These are phyloP conservation scores for Xylaria multiplex DNA, from an alignment of 2,329 filamentous ascomycete genomes.

Conservation along the genomic window DNA sequence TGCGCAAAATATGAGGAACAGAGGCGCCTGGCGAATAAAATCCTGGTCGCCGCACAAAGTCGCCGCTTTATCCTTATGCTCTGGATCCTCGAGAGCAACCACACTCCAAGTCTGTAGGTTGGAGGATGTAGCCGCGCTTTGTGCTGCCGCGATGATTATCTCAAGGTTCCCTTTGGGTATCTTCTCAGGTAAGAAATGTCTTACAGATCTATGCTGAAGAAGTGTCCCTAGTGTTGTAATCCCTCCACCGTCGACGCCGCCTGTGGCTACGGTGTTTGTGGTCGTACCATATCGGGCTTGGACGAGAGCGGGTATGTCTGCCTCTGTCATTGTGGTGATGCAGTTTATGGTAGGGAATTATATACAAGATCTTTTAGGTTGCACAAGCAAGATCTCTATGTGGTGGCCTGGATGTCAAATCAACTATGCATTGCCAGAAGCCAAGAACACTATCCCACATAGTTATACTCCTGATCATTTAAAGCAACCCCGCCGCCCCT, in stretches of 20 bases:
- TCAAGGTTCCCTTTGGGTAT: conserved; percentile 45
- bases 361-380: not conserved
- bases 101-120: conserved; percentile 51
- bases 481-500: conserved; percentile 7
- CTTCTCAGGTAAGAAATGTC: conserved; percentile 42
- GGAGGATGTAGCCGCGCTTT: conserved; percentile 50
- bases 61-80: conserved; percentile 45
- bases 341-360: not conserved
- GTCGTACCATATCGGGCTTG: conserved; percentile 39
- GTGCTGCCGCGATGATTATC: conserved; percentile 47
- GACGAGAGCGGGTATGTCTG: conserved; percentile 36
- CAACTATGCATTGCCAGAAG: not conserved
- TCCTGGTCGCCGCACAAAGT: conserved; percentile 46
- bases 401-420: not conserved
- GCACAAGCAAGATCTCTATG: not conserved
- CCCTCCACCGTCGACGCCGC: not conserved
- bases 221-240: conserved; percentile 43
- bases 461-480: not conserved
- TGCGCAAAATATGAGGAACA: conserved; percentile 50
- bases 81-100: conserved; percentile 44
- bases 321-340: conserved; percentile 32
- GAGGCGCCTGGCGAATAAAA: conserved; percentile 48
- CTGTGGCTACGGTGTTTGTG: not conserved
- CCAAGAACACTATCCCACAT: not conserved
- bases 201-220: conserved; percentile 47